Base-by-base conservation (phyloP, 257 asterid genomes). In the Echium plantagineum region DNA sequence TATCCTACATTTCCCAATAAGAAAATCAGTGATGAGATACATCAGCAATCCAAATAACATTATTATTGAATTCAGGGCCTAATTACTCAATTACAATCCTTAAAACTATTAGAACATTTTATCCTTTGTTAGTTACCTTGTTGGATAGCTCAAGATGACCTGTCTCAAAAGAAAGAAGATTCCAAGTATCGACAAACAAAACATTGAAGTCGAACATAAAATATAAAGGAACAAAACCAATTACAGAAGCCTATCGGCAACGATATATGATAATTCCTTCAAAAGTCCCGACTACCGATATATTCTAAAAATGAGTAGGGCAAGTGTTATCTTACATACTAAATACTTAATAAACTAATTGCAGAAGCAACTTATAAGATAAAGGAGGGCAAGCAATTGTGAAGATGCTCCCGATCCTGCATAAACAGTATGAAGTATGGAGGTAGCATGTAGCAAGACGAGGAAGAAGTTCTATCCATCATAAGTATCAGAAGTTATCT, bases 1-100 rank as follows among this genome's bases (percentile, higher is more conserved):
- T 26, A 57, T 24, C 61, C 61, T 57, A 57, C 61, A 57, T 24
- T 59, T 35, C 63, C 53, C 53, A 22, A 59, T 59, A 42, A 32
- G 16, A 59, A 59, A 19, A 59, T 59, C 53, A 35, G 63, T 59
- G 20, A 19, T 7, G 28, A 35, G n/a, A 59, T 26, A 56, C 60
- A 56, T 4, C 32, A 56, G 49, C 60, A 21, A 22, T 9, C 38
- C 60, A 13, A 6, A 55, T 3, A 56, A 22, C 10, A 53, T 7
- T 53, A 53, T 53, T 19, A 19, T 53, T n/a, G 10, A 52, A 53
- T 53, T 5, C 22, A 3, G 13, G 57, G 22, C 1, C 10, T 28
- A 5, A 17, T 16, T 53, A 10, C 57, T 53, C 19, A 17, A 20
- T 8, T 53, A 21, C 21, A n/a, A 53, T 53, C 57, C 57, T 19